phyloP scores from a whole-genome alignment of 1,284 basidiomycete species.

The Microbotryomycetes sp. region DNA sequence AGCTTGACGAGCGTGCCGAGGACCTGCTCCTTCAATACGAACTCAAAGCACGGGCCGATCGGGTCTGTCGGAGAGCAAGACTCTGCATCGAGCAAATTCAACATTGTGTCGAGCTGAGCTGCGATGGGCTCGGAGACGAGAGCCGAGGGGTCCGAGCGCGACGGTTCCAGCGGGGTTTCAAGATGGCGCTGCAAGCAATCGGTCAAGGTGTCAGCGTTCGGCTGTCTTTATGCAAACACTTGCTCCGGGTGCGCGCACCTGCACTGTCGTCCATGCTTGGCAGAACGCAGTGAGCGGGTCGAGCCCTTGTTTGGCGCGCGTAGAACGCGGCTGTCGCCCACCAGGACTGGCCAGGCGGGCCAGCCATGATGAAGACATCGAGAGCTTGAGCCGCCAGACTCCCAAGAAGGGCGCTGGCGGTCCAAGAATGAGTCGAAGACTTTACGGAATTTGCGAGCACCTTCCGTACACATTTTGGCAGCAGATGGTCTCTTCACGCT shows the following conservation, averaged over 20 bases:
- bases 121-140: background rate
- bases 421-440: no score
- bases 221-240: no score
- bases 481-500: no score
- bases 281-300: background rate
- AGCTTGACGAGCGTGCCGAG: constrained; percentile 74
- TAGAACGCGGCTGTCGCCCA: background rate
- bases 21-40: constrained; percentile 81
- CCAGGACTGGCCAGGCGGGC: background rate
- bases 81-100: background rate
- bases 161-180: background rate
- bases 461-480: no score
- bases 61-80: background rate
- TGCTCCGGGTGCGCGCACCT: no score
- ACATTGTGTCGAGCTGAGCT: background rate
- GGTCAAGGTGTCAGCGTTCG: no score
- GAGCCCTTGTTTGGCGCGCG: background rate
- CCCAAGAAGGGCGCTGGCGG: no score
- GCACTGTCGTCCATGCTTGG: background rate
- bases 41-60: constrained; percentile 74
- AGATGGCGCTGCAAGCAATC: background rate
- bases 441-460: no score
- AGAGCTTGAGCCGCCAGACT: no score
- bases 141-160: background rate
- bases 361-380: background rate